Evolutionary conservation across 441 rosid species (phyloP).

Genomic region (Dalechampia spathulata): DNA sequence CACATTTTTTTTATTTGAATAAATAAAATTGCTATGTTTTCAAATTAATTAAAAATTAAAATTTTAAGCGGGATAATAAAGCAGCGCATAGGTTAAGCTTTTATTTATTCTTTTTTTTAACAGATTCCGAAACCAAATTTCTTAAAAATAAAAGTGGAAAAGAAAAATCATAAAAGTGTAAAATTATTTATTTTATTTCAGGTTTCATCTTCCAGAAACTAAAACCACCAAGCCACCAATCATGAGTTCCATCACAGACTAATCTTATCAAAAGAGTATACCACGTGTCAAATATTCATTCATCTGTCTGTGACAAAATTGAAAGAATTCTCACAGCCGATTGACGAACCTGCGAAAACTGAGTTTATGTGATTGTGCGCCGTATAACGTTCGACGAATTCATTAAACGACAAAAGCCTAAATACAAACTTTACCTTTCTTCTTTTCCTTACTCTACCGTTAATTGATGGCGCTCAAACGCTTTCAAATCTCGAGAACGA

Average conservation of each 20-base stretch:
- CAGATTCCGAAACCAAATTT: no score
- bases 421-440: constrained; percentile 1
- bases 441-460: not conserved
- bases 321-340: not conserved
- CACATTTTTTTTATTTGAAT: not conserved
- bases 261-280: not conserved
- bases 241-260: not conserved
- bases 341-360: not conserved
- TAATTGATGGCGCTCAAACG: constrained; percentile 10
- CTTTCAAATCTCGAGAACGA: constrained; percentile 13
- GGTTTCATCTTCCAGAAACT: not conserved
- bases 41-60: no score
- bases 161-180: no score
- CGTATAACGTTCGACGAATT: not conserved
- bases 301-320: not conserved
- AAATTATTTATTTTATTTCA: not conserved
- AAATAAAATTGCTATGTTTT: no score
- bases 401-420: constrained; percentile 3
- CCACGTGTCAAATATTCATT: not conserved
- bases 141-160: no score
- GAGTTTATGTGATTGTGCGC: constrained; percentile 3
- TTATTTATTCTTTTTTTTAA: no score
- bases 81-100: no score
- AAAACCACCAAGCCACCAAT: not conserved
- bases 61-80: no score